A percentile compares a stretch with the other conserved stretches of the same genome.
phyloP scores from a whole-genome alignment of 2,329 filamentous ascomycete species.

The Domatiomyces globalis region DNA sequence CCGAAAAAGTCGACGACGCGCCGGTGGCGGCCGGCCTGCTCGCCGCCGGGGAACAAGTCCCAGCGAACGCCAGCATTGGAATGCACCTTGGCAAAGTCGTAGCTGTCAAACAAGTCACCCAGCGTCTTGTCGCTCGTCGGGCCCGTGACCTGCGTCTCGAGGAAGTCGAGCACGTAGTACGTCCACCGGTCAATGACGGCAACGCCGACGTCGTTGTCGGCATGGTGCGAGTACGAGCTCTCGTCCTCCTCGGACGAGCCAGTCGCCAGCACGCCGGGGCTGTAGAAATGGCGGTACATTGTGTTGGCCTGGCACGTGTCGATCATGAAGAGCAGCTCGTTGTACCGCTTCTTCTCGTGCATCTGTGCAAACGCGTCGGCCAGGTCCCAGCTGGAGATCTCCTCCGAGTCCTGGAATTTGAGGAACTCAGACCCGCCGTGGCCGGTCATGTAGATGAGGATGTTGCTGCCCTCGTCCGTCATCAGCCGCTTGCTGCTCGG shows the following conservation, averaged over 20 bases:
- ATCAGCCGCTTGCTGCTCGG: conserved; percentile 84
- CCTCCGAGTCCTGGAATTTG: conserved; percentile 96
- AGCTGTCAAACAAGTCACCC: conserved; percentile 90
- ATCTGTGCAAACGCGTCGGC: conserved; percentile 98
- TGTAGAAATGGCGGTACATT: conserved; percentile 98
- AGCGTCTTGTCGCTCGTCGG: conserved; percentile 77
- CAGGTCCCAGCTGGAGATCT: conserved; percentile 90
- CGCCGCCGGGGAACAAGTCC: conserved; percentile 83
- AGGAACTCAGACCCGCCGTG: conserved; percentile 96
- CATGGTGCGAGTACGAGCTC: conserved; percentile 93
- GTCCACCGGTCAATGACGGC: conserved; percentile 98
- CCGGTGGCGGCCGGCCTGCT: conserved; percentile 59
- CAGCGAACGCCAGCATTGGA: conserved; percentile 83
- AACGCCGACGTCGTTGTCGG: conserved; percentile 93
- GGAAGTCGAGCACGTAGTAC: conserved; percentile 94
- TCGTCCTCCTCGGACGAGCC: conserved; percentile 94
- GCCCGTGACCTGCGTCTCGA: conserved; percentile 78
- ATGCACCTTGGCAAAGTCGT: conserved; percentile 89
- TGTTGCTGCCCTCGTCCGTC: conserved; percentile 91
- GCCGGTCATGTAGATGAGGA: conserved; percentile 97
- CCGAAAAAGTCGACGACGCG: conserved; percentile 95
- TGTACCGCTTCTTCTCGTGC: conserved; percentile 99
- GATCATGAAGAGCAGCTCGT: conserved; percentile 99
- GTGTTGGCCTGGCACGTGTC: conserved; percentile 99
- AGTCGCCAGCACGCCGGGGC: conserved; percentile 93